A percentile compares a stretch with the other conserved stretches of the same genome.
These are phyloP conservation scores for Osmanthus fragrans DNA, from an alignment of 257 asterid genomes.

Conservation along the genomic window DNA sequence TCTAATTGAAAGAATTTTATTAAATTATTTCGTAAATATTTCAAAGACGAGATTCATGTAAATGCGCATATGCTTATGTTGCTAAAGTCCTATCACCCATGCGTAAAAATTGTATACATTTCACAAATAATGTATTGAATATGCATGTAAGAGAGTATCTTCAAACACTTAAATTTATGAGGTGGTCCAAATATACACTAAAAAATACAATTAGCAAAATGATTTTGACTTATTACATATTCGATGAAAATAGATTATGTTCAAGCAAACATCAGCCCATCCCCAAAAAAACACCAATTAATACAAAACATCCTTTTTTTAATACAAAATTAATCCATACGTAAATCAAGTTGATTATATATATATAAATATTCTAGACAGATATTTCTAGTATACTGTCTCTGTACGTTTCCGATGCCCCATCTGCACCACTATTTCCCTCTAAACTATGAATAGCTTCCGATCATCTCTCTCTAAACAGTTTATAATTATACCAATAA, in stretches of 20 bases:
- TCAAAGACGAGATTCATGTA: too few relatives aligned
- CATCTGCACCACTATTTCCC: not conserved
- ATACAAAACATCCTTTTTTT: too few relatives aligned
- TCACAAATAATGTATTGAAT: too few relatives aligned
- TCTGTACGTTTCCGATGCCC: not conserved
- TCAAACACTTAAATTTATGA: not conserved
- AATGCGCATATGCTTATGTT: too few relatives aligned
- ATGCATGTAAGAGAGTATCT: not conserved
- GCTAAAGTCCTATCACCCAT: too few relatives aligned
- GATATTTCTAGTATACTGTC: too few relatives aligned
- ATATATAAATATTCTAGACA: too few relatives aligned
- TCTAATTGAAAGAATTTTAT: too few relatives aligned
- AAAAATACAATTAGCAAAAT: not conserved
- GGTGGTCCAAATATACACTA: not conserved
- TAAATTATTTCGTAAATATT: too few relatives aligned
- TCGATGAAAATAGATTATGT: not conserved
- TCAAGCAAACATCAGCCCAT: not conserved
- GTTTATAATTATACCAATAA: not conserved
- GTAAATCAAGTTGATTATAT: too few relatives aligned
- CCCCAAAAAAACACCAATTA: too few relatives aligned
- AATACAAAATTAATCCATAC: not conserved
- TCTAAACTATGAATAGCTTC: not conserved
- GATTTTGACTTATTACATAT: too few relatives aligned
- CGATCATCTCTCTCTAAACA: not conserved
- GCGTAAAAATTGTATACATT: not conserved